Evolutionary conservation across 2,329 filamentous ascomycete species (phyloP).

Genomic region (Falciphora oryzae): DNA sequence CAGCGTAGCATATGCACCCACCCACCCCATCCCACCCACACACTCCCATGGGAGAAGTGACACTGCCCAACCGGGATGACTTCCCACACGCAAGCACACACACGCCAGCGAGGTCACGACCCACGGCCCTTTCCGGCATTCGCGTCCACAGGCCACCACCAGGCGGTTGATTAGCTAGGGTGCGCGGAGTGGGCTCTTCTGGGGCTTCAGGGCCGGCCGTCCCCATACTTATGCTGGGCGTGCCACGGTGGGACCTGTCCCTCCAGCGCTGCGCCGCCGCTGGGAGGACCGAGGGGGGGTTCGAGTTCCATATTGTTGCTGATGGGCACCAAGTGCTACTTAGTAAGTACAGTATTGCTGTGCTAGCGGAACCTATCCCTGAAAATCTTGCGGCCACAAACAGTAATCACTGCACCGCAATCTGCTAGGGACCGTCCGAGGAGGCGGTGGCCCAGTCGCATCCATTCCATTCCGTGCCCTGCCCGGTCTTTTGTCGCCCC

Average conservation of each 20-base stretch:
- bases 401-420: background rate
- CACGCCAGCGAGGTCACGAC: background rate
- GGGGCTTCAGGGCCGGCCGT: background rate
- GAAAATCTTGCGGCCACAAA: background rate
- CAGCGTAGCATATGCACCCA: background rate
- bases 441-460: background rate
- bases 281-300: background rate
- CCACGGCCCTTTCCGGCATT: background rate
- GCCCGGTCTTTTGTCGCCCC: background rate
- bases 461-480: background rate
- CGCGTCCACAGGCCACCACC: background rate
- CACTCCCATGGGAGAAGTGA: no score
- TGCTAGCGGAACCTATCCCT: background rate
- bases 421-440: background rate
- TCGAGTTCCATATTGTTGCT: background rate
- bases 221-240: background rate
- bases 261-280: background rate
- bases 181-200: no score
- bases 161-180: no score
- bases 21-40: no score
- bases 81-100: background rate
- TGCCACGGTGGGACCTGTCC: background rate
- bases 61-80: background rate
- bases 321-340: no score
- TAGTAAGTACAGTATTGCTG: background rate